These are phyloP conservation scores for Spathaspora sp. DNA, from an alignment of 1,139 yeast species.

Conservation along the genomic window DNA sequence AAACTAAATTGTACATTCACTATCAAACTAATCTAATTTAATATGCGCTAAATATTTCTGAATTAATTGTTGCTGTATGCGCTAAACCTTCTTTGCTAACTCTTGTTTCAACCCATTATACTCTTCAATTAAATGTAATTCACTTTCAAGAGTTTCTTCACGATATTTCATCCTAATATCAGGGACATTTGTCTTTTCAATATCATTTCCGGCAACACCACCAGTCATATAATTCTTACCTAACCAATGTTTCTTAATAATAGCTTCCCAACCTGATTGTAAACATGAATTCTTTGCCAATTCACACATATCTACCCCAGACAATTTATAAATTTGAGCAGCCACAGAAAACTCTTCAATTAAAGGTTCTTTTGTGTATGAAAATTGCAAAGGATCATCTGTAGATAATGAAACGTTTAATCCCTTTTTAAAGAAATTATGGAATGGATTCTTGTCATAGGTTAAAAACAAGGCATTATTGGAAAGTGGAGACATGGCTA, in stretches of 20 bases:
- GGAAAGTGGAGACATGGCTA: constrained; percentile 98
- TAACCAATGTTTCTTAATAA: constrained; percentile 87
- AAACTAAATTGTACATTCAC: no score
- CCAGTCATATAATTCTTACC: constrained; percentile 64
- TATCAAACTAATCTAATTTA: no score
- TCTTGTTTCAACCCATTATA: constrained; percentile 30
- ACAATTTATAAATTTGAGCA: constrained; percentile 91
- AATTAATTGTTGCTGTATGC: no score
- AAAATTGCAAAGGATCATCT: constrained; percentile 74
- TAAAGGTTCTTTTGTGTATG: constrained; percentile 95
- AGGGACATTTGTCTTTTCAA: constrained; percentile 95
- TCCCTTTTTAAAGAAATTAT: constrained; percentile 86
- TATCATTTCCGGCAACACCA: constrained; percentile 79
- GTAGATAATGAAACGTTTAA: constrained; percentile 89
- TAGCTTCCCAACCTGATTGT: constrained; percentile 90
- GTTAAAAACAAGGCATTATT: constrained; percentile 94
- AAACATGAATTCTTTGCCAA: constrained; percentile 80
- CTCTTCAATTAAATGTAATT: constrained; percentile 65
- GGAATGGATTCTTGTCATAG: constrained; percentile 93
- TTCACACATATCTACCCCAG: constrained; percentile 97
- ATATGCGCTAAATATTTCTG: no score
- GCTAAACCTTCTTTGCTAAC: not conserved
- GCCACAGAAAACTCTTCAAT: constrained; percentile 98
- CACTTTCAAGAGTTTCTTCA: constrained; percentile 76
- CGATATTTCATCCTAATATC: constrained; percentile 80